Evolutionary conservation across 2,329 filamentous ascomycete genomes (phyloP).

Genomic region (Beauveria rudraprayagi): DNA sequence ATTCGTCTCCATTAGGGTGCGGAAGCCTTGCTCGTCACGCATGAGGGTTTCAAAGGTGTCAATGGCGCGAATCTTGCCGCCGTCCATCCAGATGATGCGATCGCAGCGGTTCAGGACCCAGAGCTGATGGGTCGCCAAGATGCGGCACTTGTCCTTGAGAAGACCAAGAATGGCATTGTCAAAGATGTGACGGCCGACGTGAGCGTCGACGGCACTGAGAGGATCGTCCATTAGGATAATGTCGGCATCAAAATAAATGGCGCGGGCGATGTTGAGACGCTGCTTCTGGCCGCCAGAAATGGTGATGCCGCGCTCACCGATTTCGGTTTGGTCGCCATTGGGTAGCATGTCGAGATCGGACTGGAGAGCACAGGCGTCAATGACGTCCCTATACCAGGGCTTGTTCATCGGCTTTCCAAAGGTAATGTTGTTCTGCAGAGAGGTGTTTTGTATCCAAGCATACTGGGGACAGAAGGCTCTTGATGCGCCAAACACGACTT

Average conservation of each 20-base stretch:
- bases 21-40: conserved; percentile 68
- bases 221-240: conserved; percentile 64
- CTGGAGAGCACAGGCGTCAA: conserved; percentile 74
- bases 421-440: conserved; percentile 78
- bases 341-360: conserved; percentile 92
- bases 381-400: conserved; percentile 75
- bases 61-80: conserved; percentile 72
- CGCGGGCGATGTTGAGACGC: conserved; percentile 83
- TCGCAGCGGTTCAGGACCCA: conserved; percentile 89
- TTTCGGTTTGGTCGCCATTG: conserved; percentile 79
- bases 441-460: conserved; percentile 94
- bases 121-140: conserved; percentile 90
- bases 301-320: conserved; percentile 91
- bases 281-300: conserved; percentile 95
- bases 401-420: conserved; percentile 75
- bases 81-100: conserved; percentile 87
- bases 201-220: conserved; percentile 60
- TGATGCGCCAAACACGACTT: conserved; percentile 67
- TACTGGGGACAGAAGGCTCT: conserved; percentile 93
- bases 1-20: conserved; percentile 76
- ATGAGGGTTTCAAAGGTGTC: conserved; percentile 89
- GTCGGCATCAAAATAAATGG: conserved; percentile 62
- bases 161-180: conserved; percentile 89
- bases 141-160: conserved; percentile 78
- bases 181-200: conserved; percentile 71